phyloP scores from a whole-genome alignment of 352 stramenopile genomes.

The Phytophthora fragariaefolia region DNA sequence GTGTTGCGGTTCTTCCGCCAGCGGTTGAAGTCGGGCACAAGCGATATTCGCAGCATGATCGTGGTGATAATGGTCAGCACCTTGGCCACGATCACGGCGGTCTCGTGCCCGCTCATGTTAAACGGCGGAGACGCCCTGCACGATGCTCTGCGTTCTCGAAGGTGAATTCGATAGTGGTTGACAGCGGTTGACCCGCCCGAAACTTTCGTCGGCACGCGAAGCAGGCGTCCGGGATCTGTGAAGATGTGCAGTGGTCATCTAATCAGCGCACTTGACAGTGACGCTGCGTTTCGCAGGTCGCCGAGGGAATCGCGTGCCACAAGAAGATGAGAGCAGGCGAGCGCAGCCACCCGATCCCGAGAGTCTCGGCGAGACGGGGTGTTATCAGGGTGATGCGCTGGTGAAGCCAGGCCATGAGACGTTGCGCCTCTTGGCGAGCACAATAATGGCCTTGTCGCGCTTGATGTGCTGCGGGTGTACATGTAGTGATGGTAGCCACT shows the following conservation, averaged over 20 bases:
- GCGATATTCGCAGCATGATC: slow-evolving; percentile 37
- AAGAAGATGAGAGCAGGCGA: slow-evolving; percentile 18
- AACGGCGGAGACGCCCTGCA: not conserved
- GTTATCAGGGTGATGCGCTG: slow-evolving; percentile 9
- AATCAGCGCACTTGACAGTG: slow-evolving; percentile 12
- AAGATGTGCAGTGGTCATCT: slow-evolving; percentile 34
- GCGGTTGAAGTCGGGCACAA: slow-evolving; percentile 36
- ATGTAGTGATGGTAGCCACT: slow-evolving; percentile 31
- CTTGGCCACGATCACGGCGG: not conserved
- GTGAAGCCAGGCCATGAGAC: slow-evolving; percentile 13
- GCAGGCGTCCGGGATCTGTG: not conserved
- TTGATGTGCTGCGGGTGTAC: slow-evolving; percentile 7
- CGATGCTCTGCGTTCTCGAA: not conserved
- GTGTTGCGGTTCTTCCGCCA: slow-evolving; percentile 29
- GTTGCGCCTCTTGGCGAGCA: slow-evolving; percentile 30
- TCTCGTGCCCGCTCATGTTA: slow-evolving; percentile 20
- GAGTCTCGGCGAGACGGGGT: not conserved
- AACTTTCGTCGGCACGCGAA: not conserved
- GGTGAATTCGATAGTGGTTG: slow-evolving; percentile 20
- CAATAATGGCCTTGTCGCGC: slow-evolving; percentile 21
- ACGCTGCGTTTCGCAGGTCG: slow-evolving; percentile 21
- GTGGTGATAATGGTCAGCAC: slow-evolving; percentile 38
- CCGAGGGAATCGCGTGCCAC: slow-evolving; percentile 20
- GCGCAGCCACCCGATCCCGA: slow-evolving; percentile 13
- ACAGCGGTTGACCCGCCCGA: not conserved